Percentiles rank a stretch among this genome's conserved stretches.
phyloP scores from a whole-genome alignment of 108 stramenopile species.

The Pseudonitzschia multistriata region DNA sequence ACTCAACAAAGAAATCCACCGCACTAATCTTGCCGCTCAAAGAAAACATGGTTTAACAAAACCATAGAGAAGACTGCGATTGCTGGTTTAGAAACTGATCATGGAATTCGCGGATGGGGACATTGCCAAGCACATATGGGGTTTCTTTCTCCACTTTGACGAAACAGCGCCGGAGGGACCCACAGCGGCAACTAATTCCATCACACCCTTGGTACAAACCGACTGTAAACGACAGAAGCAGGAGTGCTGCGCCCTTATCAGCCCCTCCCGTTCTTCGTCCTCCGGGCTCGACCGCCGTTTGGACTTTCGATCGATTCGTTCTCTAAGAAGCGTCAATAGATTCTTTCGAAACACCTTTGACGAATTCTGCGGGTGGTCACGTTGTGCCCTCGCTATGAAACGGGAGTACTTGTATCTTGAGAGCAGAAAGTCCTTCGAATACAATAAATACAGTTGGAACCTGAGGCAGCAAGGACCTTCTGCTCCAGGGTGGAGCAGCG shows the following conservation, averaged over 20 bases:
- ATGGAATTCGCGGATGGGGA: background rate
- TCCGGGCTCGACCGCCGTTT: background rate
- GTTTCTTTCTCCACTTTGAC: background rate
- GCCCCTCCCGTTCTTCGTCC: too few relatives aligned
- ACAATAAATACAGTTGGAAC: constrained; percentile 1
- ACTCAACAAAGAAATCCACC: too few relatives aligned
- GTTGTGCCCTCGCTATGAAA: background rate
- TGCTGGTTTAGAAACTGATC: too few relatives aligned
- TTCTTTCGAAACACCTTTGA: background rate
- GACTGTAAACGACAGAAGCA: background rate
- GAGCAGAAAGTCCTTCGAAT: background rate
- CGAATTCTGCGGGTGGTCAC: background rate
- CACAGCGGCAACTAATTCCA: background rate
- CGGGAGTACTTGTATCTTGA: background rate
- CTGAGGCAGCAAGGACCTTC: background rate
- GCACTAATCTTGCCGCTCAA: too few relatives aligned
- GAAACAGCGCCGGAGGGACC: background rate
- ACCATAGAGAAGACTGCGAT: too few relatives aligned
- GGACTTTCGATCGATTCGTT: background rate
- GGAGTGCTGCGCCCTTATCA: background rate
- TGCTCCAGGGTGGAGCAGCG: background rate
- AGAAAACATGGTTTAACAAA: too few relatives aligned
- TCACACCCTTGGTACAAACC: background rate
- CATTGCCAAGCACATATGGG: constrained; percentile 1
- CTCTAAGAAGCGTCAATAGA: background rate